phyloP scores from a whole-genome alignment of 2,329 filamentous ascomycete genomes.

The Colletotrichum phormii region DNA sequence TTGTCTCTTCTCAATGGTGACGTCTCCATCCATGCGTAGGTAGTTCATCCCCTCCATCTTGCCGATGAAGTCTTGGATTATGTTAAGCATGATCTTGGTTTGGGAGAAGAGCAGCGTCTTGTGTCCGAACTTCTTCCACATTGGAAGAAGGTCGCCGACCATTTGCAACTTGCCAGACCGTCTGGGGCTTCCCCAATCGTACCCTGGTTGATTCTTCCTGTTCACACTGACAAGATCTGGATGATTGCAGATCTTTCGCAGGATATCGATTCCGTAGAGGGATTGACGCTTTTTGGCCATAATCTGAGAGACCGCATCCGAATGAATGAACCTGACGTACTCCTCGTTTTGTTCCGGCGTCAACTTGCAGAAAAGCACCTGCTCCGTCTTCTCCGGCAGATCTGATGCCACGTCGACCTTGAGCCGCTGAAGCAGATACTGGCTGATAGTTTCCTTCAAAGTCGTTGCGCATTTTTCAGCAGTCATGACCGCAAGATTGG shows the following conservation, averaged over 20 bases:
- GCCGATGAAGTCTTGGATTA: conserved; percentile 84
- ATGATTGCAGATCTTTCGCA: conserved; percentile 98
- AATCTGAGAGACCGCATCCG: conserved; percentile 88
- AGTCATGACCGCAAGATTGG: conserved; percentile 92
- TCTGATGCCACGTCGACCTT: conserved; percentile 96
- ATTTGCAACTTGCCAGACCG: conserved; percentile 98
- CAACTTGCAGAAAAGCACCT: conserved; percentile 95
- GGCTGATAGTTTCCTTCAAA: conserved; percentile 91
- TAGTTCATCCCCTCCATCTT: conserved; percentile 78
- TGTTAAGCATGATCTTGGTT: conserved; percentile 94
- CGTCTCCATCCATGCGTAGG: conserved; percentile 93
- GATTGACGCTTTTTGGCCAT: conserved; percentile 80
- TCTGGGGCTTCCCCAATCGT: conserved; percentile 80
- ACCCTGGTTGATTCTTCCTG: conserved; percentile 67
- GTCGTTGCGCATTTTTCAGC: conserved; percentile 95
- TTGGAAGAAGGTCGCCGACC: conserved; percentile 84
- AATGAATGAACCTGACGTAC: conserved; percentile 85
- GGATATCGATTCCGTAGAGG: conserved; percentile 88
- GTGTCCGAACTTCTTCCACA: conserved; percentile 91
- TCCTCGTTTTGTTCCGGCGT: conserved; percentile 81
- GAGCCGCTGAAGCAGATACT: conserved; percentile 90
- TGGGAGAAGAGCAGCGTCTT: conserved; percentile 95
- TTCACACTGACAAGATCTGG: conserved; percentile 83
- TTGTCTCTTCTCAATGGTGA: conserved; percentile 89
- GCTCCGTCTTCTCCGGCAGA: conserved; percentile 94